Base-by-base conservation (phyloP, 495 filamentous ascomycete genomes). In the Neurospora intermedia region DNA sequence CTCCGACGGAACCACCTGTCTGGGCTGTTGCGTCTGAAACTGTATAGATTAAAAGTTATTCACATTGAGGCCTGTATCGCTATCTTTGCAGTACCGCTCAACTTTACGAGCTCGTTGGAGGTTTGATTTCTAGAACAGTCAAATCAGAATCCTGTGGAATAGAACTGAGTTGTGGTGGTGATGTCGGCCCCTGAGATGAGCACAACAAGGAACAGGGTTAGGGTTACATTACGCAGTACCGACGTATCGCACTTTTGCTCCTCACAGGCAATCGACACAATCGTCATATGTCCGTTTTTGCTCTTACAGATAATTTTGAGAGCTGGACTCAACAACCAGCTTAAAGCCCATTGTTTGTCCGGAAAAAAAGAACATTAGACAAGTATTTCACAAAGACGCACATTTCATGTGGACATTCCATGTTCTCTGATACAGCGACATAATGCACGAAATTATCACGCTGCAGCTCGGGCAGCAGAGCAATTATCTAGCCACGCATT, bases 401-500 rank as follows among this genome's bases (percentile, higher is more conserved):
- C 39, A 39, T 8, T 39, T 39, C 39, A 39, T 39, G 39, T 39
- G 7, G 7, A 39, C 39, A 39, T 39, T 39, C 39, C 2, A 8
- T 39, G 6, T 39, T 39, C 39, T 1, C 6, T 39, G 48, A 59
- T 27, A 59, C 20, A 6, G 15, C 15, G 13, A 18, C 46, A 78
- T 73, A 10, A 99, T 99, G 96, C 94, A 96, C 83, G 96, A 99
- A 80, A 94, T 98, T 73, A 86, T 99, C 72, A 97, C 96, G 2
- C 83, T 98, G 59, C 96, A 99, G 83, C 88, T 98, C 71, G 96
- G 96, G 46, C 93, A 97, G 77, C 89, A 91, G 78, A 92, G 91
- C 77, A 99, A 99, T 83, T 97, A 98, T 77, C 81, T 98, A 39
- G 94, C 91, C n/a, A 97, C 93, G 0, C 96, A 99, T 84, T 98